A percentile compares a stretch with the other conserved stretches of the same genome.
phyloP scores from a whole-genome alignment of 2,329 filamentous ascomycete genomes.

The Chaetomium strumarium region DNA sequence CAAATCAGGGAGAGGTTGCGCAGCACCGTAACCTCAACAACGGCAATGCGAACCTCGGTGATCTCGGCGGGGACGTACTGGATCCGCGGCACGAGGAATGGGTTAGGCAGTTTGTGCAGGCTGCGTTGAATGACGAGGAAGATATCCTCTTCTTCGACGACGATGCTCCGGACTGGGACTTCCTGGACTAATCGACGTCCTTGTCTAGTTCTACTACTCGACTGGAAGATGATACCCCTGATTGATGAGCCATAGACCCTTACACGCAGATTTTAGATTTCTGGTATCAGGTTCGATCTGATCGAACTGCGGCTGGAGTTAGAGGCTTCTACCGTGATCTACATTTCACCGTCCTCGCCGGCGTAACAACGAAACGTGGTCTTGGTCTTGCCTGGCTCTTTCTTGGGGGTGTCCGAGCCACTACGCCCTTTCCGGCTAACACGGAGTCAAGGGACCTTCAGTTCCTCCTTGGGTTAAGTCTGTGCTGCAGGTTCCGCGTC shows the following conservation, averaged over 20 bases:
- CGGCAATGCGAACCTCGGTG: slow-evolving; percentile 1
- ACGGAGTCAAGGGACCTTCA: background rate
- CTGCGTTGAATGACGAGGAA: slow-evolving; percentile 49
- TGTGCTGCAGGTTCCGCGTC: background rate
- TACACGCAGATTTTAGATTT: too few relatives aligned
- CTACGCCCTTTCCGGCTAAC: background rate
- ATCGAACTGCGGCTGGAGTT: too few relatives aligned
- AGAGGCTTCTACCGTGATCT: too few relatives aligned
- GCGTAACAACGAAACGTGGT: too few relatives aligned
- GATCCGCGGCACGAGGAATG: slow-evolving; percentile 45
- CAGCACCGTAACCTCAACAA: slow-evolving; percentile 19
- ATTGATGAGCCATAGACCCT: too few relatives aligned
- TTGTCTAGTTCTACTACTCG: too few relatives aligned
- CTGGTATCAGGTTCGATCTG: too few relatives aligned
- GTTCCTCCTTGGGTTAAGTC: background rate
- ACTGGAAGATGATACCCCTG: too few relatives aligned
- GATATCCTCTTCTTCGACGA: slow-evolving; percentile 41
- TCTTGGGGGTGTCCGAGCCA: background rate
- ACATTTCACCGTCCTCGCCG: too few relatives aligned
- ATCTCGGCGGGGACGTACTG: slow-evolving; percentile 28
- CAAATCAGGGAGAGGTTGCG: slow-evolving; percentile 17
- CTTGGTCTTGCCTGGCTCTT: too few relatives aligned
- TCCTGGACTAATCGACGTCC: background rate
- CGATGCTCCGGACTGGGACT: slow-evolving; percentile 28
- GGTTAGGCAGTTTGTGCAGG: slow-evolving; percentile 49